Base-by-base conservation (phyloP, 2,329 filamentous ascomycete species). In the Curvularia spicifera region DNA sequence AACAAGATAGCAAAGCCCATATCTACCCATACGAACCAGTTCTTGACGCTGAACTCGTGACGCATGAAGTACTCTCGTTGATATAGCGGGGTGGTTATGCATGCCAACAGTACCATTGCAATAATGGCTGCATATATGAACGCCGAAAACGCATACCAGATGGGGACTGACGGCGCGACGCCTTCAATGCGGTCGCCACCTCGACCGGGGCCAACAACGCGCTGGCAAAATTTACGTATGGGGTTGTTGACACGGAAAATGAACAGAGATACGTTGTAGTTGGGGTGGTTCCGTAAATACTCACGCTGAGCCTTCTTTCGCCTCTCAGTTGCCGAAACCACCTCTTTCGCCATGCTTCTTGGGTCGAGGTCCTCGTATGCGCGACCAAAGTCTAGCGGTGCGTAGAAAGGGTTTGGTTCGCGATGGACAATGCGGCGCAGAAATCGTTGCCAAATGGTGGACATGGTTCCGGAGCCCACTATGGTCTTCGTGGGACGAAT, bases 1-100 rank as follows among this genome's bases (percentile, higher is more conserved):
- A 99, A 99, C 13, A 99, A 78, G 1, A 90, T 77, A 1, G 94
- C 93, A 74, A 99, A 99, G 6, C 91, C 89, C 77, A 96, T 83
- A 75, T 99, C 95, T 12, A 91, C 91, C 86, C 91, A 98, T 5
- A 96, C 90, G 73, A 97, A 98, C 95, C 96, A 99, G 71, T 94
- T 95, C 57, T 82, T 83, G 45, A 85, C 80, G 57, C 82, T 87
- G 71, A 87, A 87, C 0, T 77, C 72, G 57, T 87, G 83, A 5
- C 76, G 80, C 52, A 85, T 76, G 68, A 93, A 94, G 72, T 97
- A 96, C 66, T 93, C 84, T 73, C 90, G 92, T 74, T 99, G 95
- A 73, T 96, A 99, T 15, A 99, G 81, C 0, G 95, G 95, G 1
- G 95, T 99, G 1, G 93, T 97, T 50, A 98, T 84, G 72, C 94